These are phyloP conservation scores for Porcisia deanei DNA, from an alignment of 208 protist species.

Conservation along the genomic window DNA sequence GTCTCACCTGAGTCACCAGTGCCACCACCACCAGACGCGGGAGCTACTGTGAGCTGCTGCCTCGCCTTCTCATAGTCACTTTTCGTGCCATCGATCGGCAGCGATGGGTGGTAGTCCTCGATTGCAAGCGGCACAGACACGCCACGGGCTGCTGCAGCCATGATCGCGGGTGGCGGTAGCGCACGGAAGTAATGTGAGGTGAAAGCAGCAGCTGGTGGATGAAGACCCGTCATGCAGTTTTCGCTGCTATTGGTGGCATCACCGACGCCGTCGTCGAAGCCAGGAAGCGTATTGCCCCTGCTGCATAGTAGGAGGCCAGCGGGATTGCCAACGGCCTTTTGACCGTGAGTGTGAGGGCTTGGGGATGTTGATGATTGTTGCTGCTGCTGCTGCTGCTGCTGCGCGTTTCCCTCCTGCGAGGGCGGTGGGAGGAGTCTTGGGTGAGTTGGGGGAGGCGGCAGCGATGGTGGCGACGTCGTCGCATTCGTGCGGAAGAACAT, in stretches of 20 bases:
- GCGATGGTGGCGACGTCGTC: not conserved
- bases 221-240: not conserved
- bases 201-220: conserved; percentile 17
- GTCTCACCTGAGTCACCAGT: not conserved
- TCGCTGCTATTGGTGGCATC: not conserved
- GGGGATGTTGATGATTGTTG: conserved; percentile 9
- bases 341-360: not conserved
- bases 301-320: conserved; percentile 2
- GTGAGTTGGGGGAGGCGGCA: not conserved
- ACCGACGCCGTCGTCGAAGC: conserved; percentile 1
- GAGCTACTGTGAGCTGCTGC: not conserved
- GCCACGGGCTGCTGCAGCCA: conserved; percentile 7
- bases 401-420: not conserved
- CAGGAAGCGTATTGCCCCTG: not conserved
- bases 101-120: conserved; percentile 24
- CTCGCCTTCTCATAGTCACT: conserved; percentile 1
- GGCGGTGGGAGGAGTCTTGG: conserved; percentile 1
- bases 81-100: not conserved
- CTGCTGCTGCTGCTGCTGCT: conserved; percentile 12
- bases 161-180: conserved; percentile 31
- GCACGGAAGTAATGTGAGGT: conserved; percentile 74
- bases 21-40: not conserved
- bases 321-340: not conserved
- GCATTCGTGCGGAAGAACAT: conserved; percentile 13
- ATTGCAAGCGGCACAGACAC: conserved; percentile 44